phyloP scores from a whole-genome alignment of 768 basidiomycete species.

The Lyophyllum shimeji region DNA sequence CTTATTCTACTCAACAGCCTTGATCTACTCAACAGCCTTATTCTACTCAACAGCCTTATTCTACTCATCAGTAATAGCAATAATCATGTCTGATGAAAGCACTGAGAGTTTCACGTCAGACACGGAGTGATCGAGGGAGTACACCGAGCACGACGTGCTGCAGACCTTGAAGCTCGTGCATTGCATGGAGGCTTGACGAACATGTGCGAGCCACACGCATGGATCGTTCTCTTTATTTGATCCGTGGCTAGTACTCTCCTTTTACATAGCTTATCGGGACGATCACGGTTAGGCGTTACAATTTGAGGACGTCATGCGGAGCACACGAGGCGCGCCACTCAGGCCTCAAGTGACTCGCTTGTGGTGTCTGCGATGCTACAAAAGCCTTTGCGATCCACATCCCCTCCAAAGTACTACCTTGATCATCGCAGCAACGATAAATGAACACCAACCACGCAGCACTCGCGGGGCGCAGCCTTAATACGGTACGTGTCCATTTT shows the following conservation, averaged over 20 bases:
- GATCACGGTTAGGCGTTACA: conserved; percentile 9
- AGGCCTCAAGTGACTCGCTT: background rate
- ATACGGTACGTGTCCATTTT: background rate
- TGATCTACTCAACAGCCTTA: too few species aligned
- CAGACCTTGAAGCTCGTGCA: background rate
- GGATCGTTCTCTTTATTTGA: conserved; percentile 2
- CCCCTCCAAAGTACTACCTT: background rate
- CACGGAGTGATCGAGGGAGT: background rate
- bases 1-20: too few species aligned
- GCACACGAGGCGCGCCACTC: conserved; percentile 12
- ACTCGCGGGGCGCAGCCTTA: background rate
- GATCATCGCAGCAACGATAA: background rate
- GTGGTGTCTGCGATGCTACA: background rate
- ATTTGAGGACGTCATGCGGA: conserved; percentile 4
- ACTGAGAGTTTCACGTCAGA: background rate
- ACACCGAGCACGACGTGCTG: background rate
- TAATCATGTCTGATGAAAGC: background rate
- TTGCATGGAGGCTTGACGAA: background rate
- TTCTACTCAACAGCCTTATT: too few species aligned
- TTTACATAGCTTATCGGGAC: conserved; percentile 9
- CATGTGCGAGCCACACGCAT: conserved; percentile 1
- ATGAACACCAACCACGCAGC: background rate
- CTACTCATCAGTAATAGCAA: background rate
- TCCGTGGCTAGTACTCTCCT: background rate
- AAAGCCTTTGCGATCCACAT: background rate